phyloP scores from a whole-genome alignment of 2,329 filamentous ascomycete species.

The Phaeomoniella chlamydospora region DNA sequence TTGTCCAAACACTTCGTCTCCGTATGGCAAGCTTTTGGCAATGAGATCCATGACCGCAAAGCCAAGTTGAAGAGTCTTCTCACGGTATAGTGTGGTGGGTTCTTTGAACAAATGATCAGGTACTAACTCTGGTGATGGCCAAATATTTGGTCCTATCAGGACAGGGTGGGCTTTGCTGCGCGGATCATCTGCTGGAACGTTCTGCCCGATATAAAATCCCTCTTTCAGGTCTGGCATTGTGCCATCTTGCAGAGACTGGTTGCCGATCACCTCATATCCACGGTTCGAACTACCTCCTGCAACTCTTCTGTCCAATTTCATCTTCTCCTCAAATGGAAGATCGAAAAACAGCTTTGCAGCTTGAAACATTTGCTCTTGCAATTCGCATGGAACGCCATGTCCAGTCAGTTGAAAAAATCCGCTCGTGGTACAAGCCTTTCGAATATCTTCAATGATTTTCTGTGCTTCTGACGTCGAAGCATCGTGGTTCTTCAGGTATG shows the following conservation, averaged over 20 bases:
- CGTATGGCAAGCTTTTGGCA: constrained; percentile 25
- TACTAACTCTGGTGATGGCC: constrained; percentile 20
- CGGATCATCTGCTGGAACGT: constrained; percentile 26
- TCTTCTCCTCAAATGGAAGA: constrained; percentile 27
- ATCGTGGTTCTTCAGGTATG: constrained; percentile 6
- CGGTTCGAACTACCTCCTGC: constrained; percentile 24
- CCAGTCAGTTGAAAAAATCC: constrained; percentile 22
- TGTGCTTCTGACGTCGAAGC: constrained; percentile 8
- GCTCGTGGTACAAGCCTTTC: constrained; percentile 10
- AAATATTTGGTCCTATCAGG: constrained; percentile 27
- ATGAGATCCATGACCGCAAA: constrained; percentile 26
- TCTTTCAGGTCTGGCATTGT: constrained; percentile 34
- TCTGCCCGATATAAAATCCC: constrained; percentile 23
- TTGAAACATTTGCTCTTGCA: constrained; percentile 14
- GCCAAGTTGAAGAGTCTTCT: constrained; percentile 23
- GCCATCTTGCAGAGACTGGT: constrained; percentile 30
- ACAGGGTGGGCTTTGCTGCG: constrained; percentile 17
- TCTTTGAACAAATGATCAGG: constrained; percentile 19
- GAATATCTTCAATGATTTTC: constrained; percentile 6
- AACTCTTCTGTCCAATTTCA: constrained; percentile 23
- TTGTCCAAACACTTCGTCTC: constrained; percentile 18
- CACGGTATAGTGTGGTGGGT: constrained; percentile 25
- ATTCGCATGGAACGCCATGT: constrained; percentile 14
- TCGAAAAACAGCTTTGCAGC: constrained; percentile 15
- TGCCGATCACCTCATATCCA: constrained; percentile 35